Conservation (phyloP, 2,329 filamentous ascomycete species). For the Alternaria burnsii region DNA sequence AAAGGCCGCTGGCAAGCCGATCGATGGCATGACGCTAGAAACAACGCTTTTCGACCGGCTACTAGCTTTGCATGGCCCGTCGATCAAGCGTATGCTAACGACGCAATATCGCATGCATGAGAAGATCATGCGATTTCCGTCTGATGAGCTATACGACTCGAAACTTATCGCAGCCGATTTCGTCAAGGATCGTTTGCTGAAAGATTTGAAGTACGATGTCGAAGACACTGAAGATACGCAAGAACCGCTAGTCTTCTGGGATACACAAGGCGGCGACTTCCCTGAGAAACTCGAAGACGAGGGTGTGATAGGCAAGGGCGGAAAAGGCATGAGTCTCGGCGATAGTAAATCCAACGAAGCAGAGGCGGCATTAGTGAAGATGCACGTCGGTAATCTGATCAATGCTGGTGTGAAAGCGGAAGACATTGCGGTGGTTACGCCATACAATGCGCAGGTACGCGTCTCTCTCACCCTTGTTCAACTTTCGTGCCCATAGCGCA, state of each 20-base stretch:
- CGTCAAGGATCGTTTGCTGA: conserved; percentile 78
- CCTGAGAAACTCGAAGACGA: conserved; percentile 82
- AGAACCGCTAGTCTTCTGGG: conserved; percentile 90
- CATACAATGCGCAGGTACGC: conserved; percentile 88
- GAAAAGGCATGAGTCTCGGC: conserved; percentile 63
- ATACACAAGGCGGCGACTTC: conserved; percentile 94
- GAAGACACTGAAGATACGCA: conserved; percentile 83
- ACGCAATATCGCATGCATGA: conserved; percentile 99
- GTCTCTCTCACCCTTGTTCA: conserved; percentile 16
- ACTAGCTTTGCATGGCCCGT: conserved; percentile 78
- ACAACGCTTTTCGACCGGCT: conserved; percentile 93
- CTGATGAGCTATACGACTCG: conserved; percentile 83
- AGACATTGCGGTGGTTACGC: conserved; percentile 92
- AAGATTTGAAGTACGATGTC: conserved; percentile 79
- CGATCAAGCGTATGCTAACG: conserved; percentile 93
- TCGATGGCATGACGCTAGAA: conserved; percentile 70
- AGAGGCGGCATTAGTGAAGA: conserved; percentile 81
- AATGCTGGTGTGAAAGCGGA: conserved; percentile 79
- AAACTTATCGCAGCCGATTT: conserved; percentile 81
- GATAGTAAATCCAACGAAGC: conserved; percentile 92
- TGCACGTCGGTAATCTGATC: conserved; percentile 80
- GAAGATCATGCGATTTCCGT: conserved; percentile 93
- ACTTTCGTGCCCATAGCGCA: conserved; percentile 13
- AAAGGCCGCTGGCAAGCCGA: conserved; percentile 47
- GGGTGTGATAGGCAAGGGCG: conserved; percentile 60